Evolutionary conservation across 2,329 filamentous ascomycete species (phyloP), one percentile per base, ranked within the genome.

Genomic region (Colletotrichum sp.): DNA sequence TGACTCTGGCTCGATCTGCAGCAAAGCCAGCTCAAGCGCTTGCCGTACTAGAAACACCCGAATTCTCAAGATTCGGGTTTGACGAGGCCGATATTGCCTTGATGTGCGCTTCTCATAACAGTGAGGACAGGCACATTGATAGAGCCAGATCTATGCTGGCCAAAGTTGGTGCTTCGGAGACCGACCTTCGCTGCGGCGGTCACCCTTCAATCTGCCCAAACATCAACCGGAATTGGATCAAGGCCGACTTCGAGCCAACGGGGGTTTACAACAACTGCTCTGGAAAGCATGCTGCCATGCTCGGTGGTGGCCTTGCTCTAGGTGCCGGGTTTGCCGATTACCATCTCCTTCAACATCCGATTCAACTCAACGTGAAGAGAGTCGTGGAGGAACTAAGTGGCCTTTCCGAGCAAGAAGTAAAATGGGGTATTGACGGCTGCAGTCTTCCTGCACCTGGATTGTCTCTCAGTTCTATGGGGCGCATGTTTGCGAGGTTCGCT

Each of bases 261-360:
- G 78, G 79, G 0, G 77, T 87, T 0, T 82, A 80, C 63, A 88
- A 84, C 66, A 87, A 87, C 71, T 88, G 86, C 73, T 87, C 86
- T 0, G 87, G 86, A 2, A 88, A 88, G 54, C 86, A 88, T 75
- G 83, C 80, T 5, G 86, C 84, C 1, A 88, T 88, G 85, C 76
- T 88, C 27, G 86, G 83, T 1, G 87, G 83, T 2, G 80, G 86
- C 0, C 80, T 78, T 33, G 81, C 82, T 0, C 65, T 88, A 1
- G 83, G 81, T 1, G 82, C 78, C 0, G 73, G 76, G 4, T 68
- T 82, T 5, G 69, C 27, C 1, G 78, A 77, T 54, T 87, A 87
- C 73, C 84, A 87, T 61, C 71, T 80, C 0, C 73, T 79, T 0
- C 73, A 74, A 0, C 82, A 86, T 70, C 83, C 83, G 1, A 79